These are phyloP conservation scores for Helminthosporium solani DNA, from an alignment of 2,329 filamentous ascomycete genomes.

Conservation along the genomic window DNA sequence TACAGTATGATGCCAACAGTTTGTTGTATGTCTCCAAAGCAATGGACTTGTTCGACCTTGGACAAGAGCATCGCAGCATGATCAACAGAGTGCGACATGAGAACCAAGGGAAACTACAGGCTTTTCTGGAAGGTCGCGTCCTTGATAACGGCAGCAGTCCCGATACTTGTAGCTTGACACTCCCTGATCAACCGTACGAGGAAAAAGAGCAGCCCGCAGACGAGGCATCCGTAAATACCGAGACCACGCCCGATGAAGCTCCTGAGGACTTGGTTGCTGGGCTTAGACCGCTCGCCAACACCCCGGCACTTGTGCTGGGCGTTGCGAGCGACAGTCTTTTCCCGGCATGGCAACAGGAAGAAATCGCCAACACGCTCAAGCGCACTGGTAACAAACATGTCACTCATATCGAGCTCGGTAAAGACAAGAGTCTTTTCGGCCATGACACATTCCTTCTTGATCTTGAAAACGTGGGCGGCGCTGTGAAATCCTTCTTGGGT, in stretches of 20 bases:
- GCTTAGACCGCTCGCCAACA: slow-evolving; percentile 68
- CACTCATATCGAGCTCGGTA: slow-evolving; percentile 84
- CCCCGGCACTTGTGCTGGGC: slow-evolving; percentile 83
- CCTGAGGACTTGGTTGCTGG: slow-evolving; percentile 80
- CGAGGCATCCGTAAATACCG: slow-evolving; percentile 24
- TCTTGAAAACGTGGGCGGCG: slow-evolving; percentile 85
- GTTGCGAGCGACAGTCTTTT: slow-evolving; percentile 96
- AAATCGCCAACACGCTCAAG: slow-evolving; percentile 82
- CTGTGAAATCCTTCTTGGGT: slow-evolving; percentile 74
- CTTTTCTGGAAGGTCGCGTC: slow-evolving; percentile 38
- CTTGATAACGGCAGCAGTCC: slow-evolving; percentile 19
- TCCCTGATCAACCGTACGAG: slow-evolving; percentile 81
- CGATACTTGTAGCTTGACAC: slow-evolving; percentile 72
- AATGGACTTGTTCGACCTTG: slow-evolving; percentile 97
- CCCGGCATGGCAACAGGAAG: slow-evolving; percentile 95
- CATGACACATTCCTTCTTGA: slow-evolving; percentile 96
- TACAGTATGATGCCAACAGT: slow-evolving; percentile 95
- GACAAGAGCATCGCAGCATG: slow-evolving; percentile 66
- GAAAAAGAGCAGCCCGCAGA: slow-evolving; percentile 65
- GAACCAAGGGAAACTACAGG: slow-evolving; percentile 59
- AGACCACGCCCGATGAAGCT: slow-evolving; percentile 42
- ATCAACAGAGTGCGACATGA: slow-evolving; percentile 63
- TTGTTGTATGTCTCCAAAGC: slow-evolving; percentile 96
- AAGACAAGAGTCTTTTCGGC: slow-evolving; percentile 91
- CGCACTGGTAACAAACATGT: slow-evolving; percentile 77